Evolutionary conservation across 108 stramenopile species (phyloP).

Genomic region (Aurantiochytrium sp.): DNA sequence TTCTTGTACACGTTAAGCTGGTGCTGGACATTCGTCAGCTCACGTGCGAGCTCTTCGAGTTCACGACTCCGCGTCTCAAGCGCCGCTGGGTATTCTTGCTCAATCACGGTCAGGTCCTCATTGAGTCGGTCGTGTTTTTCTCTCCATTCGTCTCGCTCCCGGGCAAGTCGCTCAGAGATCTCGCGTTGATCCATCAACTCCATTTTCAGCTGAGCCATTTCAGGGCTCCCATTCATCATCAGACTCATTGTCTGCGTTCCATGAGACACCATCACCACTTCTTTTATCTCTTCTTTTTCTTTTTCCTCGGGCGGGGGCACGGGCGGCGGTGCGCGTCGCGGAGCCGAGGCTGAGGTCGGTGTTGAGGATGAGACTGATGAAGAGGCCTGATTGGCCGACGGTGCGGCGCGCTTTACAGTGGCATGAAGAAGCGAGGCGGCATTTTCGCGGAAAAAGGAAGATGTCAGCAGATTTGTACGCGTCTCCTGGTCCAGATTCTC

Average conservation of each 20-base stretch:
- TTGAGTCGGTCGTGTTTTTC: neutral
- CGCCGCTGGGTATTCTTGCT: neutral
- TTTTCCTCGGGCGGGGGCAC: neutral
- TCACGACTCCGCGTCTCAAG: neutral
- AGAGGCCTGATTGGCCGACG: neutral
- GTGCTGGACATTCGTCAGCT: neutral
- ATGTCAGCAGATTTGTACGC: neutral
- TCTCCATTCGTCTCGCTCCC: neutral
- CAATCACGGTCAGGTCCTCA: neutral
- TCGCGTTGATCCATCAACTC: neutral
- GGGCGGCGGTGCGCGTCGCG: neutral
- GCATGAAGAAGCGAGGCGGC: neutral
- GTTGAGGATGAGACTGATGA: neutral
- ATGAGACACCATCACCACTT: neutral
- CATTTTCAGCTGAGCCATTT: neutral
- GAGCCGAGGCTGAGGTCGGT: neutral
- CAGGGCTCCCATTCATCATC: neutral
- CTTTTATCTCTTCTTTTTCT: neutral
- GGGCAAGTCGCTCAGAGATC: neutral
- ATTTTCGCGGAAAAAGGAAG: neutral
- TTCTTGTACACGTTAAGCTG: neutral
- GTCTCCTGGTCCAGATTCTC: neutral
- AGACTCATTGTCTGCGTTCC: neutral
- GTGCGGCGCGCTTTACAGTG: neutral
- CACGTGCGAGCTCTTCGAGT: neutral